Evolutionary conservation across 2,329 filamentous ascomycete species (phyloP).

Genomic region (Ceratocystiopsis sp.): DNA sequence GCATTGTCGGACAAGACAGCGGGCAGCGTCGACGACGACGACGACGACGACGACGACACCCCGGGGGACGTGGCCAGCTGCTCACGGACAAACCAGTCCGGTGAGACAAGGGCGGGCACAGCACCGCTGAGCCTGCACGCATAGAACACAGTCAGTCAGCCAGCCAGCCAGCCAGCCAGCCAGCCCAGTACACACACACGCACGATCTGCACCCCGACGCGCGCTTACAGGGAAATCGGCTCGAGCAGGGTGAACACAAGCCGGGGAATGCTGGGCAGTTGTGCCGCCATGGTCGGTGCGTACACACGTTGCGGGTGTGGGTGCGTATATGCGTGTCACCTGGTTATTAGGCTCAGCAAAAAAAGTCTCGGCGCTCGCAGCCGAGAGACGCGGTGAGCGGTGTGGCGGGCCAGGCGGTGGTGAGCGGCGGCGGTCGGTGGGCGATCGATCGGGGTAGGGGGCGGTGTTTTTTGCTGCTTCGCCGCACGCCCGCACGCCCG

Average conservation of each 20-base stretch:
- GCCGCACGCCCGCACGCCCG: no score
- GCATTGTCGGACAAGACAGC: conserved; percentile 19
- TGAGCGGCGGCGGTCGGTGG: no score
- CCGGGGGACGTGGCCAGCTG: conserved; percentile 44
- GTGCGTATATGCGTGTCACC: background rate
- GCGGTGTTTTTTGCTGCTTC: no score
- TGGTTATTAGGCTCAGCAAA: no score
- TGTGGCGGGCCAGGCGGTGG: no score
- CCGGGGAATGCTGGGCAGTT: conserved; percentile 45
- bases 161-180: background rate
- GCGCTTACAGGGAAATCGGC: conserved; percentile 46
- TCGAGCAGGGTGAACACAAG: conserved; percentile 52
- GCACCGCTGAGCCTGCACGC: conserved; percentile 38
- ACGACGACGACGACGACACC: conserved; percentile 16
- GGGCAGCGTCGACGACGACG: conserved; percentile 18
- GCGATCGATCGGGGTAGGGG: no score
- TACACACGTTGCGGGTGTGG: background rate
- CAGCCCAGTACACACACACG: background rate
- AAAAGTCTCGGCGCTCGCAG: background rate
- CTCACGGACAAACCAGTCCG: conserved; percentile 45
- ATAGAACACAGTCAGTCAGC: no score
- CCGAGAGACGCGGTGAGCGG: background rate
- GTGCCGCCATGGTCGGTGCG: conserved; percentile 32
- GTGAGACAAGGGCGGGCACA: conserved; percentile 34
- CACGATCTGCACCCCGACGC: background rate